Conservation (phyloP, 2,329 filamentous ascomycete genomes). For the Arthroderma uncinatum region DNA sequence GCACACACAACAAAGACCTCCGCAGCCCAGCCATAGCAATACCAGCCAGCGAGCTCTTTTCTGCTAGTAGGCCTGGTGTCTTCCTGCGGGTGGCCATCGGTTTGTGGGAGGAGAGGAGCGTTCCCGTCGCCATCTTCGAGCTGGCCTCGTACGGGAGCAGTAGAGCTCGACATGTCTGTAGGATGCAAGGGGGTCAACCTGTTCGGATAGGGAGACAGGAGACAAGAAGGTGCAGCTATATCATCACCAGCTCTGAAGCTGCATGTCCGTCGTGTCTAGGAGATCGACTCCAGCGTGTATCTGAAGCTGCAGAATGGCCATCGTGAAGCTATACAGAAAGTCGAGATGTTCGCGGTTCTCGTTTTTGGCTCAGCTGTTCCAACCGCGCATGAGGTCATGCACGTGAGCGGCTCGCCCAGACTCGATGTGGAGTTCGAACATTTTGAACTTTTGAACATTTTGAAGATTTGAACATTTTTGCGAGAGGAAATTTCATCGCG, state of each 20-base stretch:
- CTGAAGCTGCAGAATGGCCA: neutral
- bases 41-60: conserved; percentile 88
- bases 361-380: neutral
- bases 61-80: conserved; percentile 78
- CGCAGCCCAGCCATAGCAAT: conserved; percentile 89
- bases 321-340: neutral
- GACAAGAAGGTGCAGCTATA: neutral
- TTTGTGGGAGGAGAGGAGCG: conserved; percentile 1
- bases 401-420: too few species aligned
- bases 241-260: neutral
- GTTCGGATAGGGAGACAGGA: neutral
- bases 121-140: neutral
- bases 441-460: neutral
- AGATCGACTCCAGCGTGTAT: neutral
- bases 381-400: neutral
- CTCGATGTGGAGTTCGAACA: too few species aligned
- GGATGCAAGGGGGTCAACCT: neutral
- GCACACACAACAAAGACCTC: conserved; percentile 94
- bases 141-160: neutral
- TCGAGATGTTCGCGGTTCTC: neutral
- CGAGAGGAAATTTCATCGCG: neutral
- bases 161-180: neutral
- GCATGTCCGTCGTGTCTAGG: neutral
- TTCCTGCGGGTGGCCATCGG: conserved; percentile 37
- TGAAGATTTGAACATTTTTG: neutral